These are phyloP conservation scores for Epichloe baconii DNA, from an alignment of 2,329 filamentous ascomycete species.

Conservation along the genomic window DNA sequence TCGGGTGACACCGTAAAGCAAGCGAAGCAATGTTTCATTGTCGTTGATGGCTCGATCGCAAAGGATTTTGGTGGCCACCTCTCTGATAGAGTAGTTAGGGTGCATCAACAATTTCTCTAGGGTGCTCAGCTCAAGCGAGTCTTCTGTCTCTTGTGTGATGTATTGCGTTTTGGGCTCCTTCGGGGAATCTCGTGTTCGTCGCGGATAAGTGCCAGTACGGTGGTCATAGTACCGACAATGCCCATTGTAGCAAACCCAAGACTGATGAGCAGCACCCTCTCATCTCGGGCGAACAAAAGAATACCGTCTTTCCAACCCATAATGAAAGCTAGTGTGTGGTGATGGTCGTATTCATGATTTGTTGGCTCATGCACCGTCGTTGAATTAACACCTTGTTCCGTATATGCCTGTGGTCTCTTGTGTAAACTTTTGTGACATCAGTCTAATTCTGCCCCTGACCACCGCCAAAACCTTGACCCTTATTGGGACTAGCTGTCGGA, in stretches of 20 bases:
- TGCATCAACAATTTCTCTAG: conserved; percentile 55
- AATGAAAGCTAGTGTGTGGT: conserved; percentile 7
- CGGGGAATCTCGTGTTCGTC: conserved; percentile 54
- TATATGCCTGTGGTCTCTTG: no score
- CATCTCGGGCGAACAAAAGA: conserved; percentile 29
- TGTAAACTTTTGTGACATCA: neutral
- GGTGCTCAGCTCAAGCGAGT: conserved; percentile 53
- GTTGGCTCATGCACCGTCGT: conserved; percentile 2
- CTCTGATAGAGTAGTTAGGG: conserved; percentile 59
- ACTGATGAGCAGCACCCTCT: conserved; percentile 38
- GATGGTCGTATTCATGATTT: conserved; percentile 1
- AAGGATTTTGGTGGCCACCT: conserved; percentile 49
- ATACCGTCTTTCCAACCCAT: conserved; percentile 27
- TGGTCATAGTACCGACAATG: conserved; percentile 43
- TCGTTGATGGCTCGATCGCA: conserved; percentile 48
- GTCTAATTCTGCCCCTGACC: conserved; percentile 9
- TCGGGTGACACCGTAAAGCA: conserved; percentile 46
- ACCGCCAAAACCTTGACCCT: conserved; percentile 10
- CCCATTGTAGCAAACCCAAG: conserved; percentile 46
- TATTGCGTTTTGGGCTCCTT: conserved; percentile 54
- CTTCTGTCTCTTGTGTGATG: conserved; percentile 63
- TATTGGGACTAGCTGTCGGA: neutral
- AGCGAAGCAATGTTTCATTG: conserved; percentile 29
- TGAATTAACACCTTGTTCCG: neutral
- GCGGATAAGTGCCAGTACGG: conserved; percentile 45